Evolutionary conservation across 2,329 filamentous ascomycete genomes (phyloP), one percentile per base, ranked within the genome.

Genomic region (Coccinonectria pachysandricola): DNA sequence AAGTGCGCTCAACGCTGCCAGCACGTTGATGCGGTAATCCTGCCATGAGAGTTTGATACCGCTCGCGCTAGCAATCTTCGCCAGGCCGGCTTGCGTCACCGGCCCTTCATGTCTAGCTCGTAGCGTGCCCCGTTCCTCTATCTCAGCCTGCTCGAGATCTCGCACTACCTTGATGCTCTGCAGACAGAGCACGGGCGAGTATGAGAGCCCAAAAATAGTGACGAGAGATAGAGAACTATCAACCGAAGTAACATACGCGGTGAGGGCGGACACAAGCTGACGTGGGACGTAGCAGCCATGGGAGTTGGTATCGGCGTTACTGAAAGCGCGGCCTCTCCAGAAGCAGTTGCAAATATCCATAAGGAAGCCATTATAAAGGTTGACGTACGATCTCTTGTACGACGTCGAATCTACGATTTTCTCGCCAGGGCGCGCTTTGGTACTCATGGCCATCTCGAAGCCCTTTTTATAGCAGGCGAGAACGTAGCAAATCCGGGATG

Each of bases 281-380:
- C 45, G 43, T 9, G 66, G 50, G 6, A 71, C 38, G 32, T 67
- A 53, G 40, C 70, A 75, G 7, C 70, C 73, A 27, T 65, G 62
- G 3, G 72, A 64, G 42, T 75, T 75, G n/a, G 66, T 57, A 37
- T 88, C 81, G 2, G 61, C 59, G 8, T 59, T 58, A 31, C 72
- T 72, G 32, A 92, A 78, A 1, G 79, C 84, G 8, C 77, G 71
- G 12, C 72, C 71, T 7, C 83, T 71, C 84, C 84, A 92, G 23
- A 91, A 52, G 26, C 81, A 74, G 48, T 92, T 92, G 60, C 83
- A 87, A 16, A 86, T 68, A 48, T 93, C 85, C 74, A 91, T 87
- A 16, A 92, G 67, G 49, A 80, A 86, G 12, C 79, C 79, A 49
- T 93, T 93, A 58, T 91, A 87, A 13, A 68, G 58, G 37, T 74